phyloP scores from a whole-genome alignment of 139 green algal species.

The Auxenochlorella protothecoides region DNA sequence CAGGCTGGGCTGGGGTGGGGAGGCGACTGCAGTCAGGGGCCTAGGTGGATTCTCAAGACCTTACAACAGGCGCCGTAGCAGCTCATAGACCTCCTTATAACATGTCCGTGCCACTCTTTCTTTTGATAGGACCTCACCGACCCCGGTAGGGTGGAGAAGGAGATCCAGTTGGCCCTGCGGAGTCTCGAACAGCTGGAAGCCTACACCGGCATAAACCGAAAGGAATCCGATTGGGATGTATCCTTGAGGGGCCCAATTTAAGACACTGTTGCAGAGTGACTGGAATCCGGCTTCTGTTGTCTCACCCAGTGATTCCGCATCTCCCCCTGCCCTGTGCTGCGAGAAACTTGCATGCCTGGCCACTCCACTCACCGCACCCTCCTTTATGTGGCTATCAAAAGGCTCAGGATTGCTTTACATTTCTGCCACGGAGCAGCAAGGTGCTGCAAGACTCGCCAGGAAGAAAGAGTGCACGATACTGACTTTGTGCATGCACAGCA shows the following conservation, averaged over 20 bases:
- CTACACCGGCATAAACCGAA: constrained; percentile 13
- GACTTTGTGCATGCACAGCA: too few species aligned
- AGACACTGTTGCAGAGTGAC: constrained; percentile 1
- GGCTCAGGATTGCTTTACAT: too few species aligned
- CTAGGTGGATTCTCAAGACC: neutral
- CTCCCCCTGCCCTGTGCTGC: too few species aligned
- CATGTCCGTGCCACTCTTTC: neutral
- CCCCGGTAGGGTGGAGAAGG: constrained; percentile 11
- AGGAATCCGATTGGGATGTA: constrained; percentile 16
- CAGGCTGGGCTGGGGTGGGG: neutral
- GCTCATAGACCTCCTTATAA: neutral
- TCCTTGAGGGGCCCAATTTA: constrained; percentile 13
- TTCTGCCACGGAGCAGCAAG: too few species aligned
- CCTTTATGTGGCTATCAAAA: too few species aligned
- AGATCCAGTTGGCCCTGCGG: constrained; percentile 15
- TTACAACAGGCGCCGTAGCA: neutral
- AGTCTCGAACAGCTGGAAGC: constrained; percentile 28
- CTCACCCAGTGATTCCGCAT: too few species aligned
- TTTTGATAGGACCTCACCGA: constrained; percentile 30
- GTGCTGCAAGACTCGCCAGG: too few species aligned
- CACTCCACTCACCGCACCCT: too few species aligned
- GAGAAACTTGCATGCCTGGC: too few species aligned
- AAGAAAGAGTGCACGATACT: too few species aligned
- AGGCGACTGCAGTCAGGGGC: neutral
- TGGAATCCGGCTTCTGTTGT: neutral